Conservation (phyloP, 495 filamentous ascomycete species). For the Aspergillus sparsus region DNA sequence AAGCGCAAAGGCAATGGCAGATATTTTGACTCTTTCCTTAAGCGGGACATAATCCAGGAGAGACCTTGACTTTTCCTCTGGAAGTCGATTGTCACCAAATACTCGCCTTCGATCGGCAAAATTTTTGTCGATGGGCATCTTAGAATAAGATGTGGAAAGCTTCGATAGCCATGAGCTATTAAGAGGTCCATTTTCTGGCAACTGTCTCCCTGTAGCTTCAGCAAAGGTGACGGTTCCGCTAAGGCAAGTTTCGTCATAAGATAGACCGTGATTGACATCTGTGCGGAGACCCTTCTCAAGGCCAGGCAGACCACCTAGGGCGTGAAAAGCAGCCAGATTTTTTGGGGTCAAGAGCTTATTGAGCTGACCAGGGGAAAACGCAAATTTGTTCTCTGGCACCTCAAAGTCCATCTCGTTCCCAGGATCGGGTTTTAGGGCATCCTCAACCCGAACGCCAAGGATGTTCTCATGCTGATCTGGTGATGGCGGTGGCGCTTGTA, state of each 20-base stretch:
- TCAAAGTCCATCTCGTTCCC: neutral
- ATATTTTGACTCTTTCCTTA: neutral
- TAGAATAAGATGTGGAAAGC: no score
- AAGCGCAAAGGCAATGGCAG: neutral
- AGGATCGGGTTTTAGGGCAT: neutral
- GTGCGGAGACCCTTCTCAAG: conserved; percentile 64
- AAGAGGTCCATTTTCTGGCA: neutral
- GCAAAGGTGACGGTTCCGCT: neutral
- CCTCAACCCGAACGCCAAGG: neutral
- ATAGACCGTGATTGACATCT: conserved; percentile 57
- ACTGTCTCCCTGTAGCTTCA: neutral
- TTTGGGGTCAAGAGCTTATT: conserved; percentile 68
- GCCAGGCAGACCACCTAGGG: conserved; percentile 60
- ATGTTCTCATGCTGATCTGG: neutral
- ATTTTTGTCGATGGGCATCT: neutral
- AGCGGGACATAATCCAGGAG: neutral
- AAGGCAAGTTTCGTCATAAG: conserved; percentile 51
- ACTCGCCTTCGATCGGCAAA: neutral
- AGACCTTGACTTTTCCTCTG: neutral
- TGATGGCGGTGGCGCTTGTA: neutral
- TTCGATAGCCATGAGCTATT: neutral
- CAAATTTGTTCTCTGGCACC: conserved; percentile 39
- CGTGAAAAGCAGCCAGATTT: conserved; percentile 62
- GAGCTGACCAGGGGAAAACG: conserved; percentile 61
- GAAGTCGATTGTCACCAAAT: neutral